Conservation (phyloP, 495 filamentous ascomycete species). For the Trichoderma asperelloides region DNA sequence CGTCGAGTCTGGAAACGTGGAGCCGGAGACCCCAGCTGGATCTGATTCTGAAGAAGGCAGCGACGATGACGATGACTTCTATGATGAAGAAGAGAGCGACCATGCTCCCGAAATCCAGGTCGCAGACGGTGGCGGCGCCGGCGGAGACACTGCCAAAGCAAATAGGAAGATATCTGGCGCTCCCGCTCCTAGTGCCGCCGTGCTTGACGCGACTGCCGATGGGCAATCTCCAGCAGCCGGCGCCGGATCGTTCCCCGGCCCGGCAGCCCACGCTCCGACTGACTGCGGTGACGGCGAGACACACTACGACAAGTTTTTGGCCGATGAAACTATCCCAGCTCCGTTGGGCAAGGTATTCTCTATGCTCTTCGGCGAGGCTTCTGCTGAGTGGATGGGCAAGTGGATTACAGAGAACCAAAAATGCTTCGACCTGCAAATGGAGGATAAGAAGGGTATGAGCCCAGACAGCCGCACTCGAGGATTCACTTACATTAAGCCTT, state of each 20-base stretch:
- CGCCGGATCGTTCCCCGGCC: slow-evolving; percentile 72
- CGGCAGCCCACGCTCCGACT: slow-evolving; percentile 72
- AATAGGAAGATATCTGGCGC: slow-evolving; percentile 59
- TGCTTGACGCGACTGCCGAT: slow-evolving; percentile 41
- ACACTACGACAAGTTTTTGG: slow-evolving; percentile 78
- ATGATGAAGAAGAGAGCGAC: slow-evolving; percentile 65
- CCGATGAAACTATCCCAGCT: slow-evolving; percentile 77
- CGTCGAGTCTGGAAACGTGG: slow-evolving; percentile 17
- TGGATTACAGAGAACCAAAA: slow-evolving; percentile 85
- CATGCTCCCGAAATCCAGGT: slow-evolving; percentile 51
- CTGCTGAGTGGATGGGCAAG: slow-evolving; percentile 69
- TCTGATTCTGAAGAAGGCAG: slow-evolving; percentile 50
- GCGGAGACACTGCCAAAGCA: slow-evolving; percentile 51
- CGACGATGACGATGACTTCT: slow-evolving; percentile 57
- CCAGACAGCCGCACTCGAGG: slow-evolving; percentile 62
- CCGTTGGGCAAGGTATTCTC: slow-evolving; percentile 90
- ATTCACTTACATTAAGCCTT: slow-evolving; percentile 87
- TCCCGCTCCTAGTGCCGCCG: slow-evolving; percentile 41
- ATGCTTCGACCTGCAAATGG: slow-evolving; percentile 73
- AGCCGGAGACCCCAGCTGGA: slow-evolving; percentile 16
- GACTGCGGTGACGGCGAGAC: slow-evolving; percentile 65
- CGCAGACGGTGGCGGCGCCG: slow-evolving; percentile 50
- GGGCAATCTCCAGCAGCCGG: slow-evolving; percentile 33
- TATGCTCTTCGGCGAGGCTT: slow-evolving; percentile 73
- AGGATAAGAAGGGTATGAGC: slow-evolving; percentile 68